These are phyloP conservation scores for Meripilus lineatus DNA, from an alignment of 1,284 basidiomycete genomes.

Conservation along the genomic window DNA sequence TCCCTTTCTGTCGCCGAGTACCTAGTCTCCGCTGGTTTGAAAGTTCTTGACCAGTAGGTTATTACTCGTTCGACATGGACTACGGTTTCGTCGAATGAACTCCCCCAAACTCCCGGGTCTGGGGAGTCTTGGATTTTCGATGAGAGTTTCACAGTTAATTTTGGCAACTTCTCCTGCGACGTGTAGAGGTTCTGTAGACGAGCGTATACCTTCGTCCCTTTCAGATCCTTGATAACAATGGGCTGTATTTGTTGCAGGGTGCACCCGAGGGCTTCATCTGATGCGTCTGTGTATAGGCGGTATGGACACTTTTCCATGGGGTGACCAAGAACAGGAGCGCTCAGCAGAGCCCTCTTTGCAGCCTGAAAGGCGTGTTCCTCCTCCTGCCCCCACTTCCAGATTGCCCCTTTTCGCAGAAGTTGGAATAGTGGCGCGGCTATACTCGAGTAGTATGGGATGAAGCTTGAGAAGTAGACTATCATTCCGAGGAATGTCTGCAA, in stretches of 20 bases:
- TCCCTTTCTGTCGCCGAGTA: slow-evolving; percentile 34
- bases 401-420: slow-evolving; percentile 9
- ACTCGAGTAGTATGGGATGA: slow-evolving; percentile 27
- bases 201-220: slow-evolving; percentile 29
- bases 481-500: slow-evolving; percentile 29
- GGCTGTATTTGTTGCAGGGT: slow-evolving; percentile 29
- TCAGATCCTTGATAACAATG: slow-evolving; percentile 29
- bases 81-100: slow-evolving; percentile 20
- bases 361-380: slow-evolving; percentile 14
- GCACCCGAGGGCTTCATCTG: too few species aligned
- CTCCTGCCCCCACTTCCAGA: slow-evolving; percentile 13
- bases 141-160: slow-evolving; percentile 24
- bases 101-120: slow-evolving; percentile 22
- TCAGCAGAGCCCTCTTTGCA: slow-evolving; percentile 9
- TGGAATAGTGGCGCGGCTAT: slow-evolving; percentile 24
- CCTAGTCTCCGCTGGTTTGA: slow-evolving; percentile 24
- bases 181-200: slow-evolving; percentile 16
- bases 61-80: slow-evolving; percentile 25
- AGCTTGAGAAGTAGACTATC: slow-evolving; percentile 26
- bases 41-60: slow-evolving; percentile 22
- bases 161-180: slow-evolving; percentile 27
- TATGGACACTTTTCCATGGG: slow-evolving; percentile 17
- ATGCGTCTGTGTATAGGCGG: slow-evolving; percentile 26
- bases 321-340: slow-evolving; percentile 16
- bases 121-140: background rate